These are phyloP conservation scores for Alnus glutinosa DNA, from an alignment of 306 rosid species.

Conservation along the genomic window DNA sequence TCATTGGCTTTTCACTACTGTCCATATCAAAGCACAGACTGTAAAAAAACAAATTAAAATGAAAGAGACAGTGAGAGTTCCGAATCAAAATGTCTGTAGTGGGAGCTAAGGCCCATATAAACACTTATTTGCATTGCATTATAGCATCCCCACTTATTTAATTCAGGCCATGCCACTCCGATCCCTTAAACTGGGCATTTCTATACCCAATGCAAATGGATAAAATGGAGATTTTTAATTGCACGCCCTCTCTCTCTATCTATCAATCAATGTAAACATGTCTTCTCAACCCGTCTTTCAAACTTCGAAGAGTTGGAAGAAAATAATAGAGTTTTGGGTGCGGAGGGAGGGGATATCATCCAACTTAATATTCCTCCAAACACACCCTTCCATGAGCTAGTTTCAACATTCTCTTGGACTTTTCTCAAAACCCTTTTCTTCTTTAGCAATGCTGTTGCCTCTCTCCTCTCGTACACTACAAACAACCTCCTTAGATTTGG, in stretches of 20 bases:
- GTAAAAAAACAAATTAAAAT: too few relatives aligned
- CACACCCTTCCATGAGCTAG: slow-evolving; percentile 76
- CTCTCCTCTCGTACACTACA: slow-evolving; percentile 42
- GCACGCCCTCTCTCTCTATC: slow-evolving; percentile 43
- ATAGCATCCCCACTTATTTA: too few relatives aligned
- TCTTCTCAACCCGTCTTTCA: slow-evolving; percentile 35
- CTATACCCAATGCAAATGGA: slow-evolving; percentile 34
- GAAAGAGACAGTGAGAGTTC: too few relatives aligned
- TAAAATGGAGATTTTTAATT: slow-evolving; percentile 27
- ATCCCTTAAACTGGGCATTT: neutral
- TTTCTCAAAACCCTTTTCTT: slow-evolving; percentile 45
- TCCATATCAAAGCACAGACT: too few relatives aligned
- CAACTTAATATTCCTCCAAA: slow-evolving; percentile 77
- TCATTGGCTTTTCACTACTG: too few relatives aligned
- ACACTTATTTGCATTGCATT: too few relatives aligned
- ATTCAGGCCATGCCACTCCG: too few relatives aligned
- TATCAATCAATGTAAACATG: slow-evolving; percentile 14
- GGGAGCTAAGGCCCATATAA: too few relatives aligned
- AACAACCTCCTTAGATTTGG: slow-evolving; percentile 55
- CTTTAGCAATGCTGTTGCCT: slow-evolving; percentile 50
- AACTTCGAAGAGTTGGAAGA: slow-evolving; percentile 31
- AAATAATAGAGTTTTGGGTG: slow-evolving; percentile 30
- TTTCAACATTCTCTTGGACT: slow-evolving; percentile 78
- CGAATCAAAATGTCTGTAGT: too few relatives aligned
- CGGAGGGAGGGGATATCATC: slow-evolving; percentile 45